A percentile compares a stretch with the other conserved stretches of the same genome.
Evolutionary conservation across 2,329 filamentous ascomycete species (phyloP).

Genomic region (Colletotrichum acutatum): DNA sequence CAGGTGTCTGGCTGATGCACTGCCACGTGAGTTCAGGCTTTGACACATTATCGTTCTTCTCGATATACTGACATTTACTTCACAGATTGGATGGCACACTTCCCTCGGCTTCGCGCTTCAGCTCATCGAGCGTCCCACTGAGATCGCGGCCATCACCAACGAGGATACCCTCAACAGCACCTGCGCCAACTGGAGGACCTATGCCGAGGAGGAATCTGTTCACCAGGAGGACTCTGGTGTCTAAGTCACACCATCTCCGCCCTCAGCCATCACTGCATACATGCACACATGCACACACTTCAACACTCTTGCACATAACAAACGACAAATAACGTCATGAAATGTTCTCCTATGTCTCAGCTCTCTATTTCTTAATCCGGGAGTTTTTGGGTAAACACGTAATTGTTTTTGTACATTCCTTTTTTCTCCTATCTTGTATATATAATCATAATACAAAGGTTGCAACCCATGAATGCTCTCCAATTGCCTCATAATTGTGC

Average conservation of each 20-base stretch:
- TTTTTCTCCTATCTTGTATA: neutral
- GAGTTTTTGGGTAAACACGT: neutral
- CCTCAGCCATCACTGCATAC: neutral
- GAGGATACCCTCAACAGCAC: conserved; percentile 21
- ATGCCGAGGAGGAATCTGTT: conserved; percentile 19
- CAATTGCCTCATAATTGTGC: too few species aligned
- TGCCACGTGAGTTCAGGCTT: conserved; percentile 48
- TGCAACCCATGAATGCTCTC: neutral
- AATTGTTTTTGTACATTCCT: too few species aligned
- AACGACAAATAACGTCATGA: neutral
- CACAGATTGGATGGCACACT: conserved; percentile 37
- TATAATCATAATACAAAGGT: neutral
- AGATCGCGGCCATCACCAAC: conserved; percentile 36
- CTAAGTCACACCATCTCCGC: conserved; percentile 6
- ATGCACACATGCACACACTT: neutral
- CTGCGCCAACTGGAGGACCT: conserved; percentile 35
- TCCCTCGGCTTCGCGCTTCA: conserved; percentile 39
- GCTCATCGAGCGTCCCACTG: conserved; percentile 38
- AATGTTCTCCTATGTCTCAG: neutral
- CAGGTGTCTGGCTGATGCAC: conserved; percentile 61
- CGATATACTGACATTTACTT: neutral
- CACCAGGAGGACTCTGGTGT: conserved; percentile 40
- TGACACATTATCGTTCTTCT: neutral
- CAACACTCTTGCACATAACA: neutral
- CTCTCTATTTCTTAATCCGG: neutral